Conservation (phyloP, 768 basidiomycete species). For the Collybia nuda region DNA sequence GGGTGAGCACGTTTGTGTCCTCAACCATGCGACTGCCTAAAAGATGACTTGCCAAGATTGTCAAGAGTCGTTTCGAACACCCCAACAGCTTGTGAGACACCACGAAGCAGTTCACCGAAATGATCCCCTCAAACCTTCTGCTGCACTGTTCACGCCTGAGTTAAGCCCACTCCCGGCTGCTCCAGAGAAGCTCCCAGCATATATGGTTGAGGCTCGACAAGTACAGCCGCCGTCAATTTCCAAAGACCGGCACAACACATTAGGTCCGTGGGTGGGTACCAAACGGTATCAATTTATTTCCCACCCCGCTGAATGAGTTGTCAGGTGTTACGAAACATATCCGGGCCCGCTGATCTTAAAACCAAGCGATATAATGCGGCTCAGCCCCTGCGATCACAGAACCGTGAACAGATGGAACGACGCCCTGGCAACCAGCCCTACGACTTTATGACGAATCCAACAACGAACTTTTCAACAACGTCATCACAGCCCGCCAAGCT, state of each 20-base stretch:
- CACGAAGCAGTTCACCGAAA: conserved; percentile 39
- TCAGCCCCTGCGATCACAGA: conserved; percentile 29
- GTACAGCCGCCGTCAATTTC: conserved; percentile 47
- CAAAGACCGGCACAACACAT: conserved; percentile 44
- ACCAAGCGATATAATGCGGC: conserved; percentile 43
- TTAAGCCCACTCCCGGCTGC: conserved; percentile 30
- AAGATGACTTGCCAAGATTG: conserved; percentile 42
- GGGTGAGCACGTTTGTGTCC: conserved; percentile 35
- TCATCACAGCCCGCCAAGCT: conserved; percentile 38
- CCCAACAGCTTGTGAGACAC: conserved; percentile 51
- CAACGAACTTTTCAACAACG: conserved; percentile 37
- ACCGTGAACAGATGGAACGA: conserved; percentile 16
- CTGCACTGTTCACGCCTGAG: conserved; percentile 28
- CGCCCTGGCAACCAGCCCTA: conserved; percentile 35
- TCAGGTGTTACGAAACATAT: conserved; percentile 23
- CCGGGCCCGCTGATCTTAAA: conserved; percentile 29
- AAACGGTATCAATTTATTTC: not conserved
- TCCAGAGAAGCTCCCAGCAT: conserved; percentile 48
- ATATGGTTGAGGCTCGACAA: conserved; percentile 44
- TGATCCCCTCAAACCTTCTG: conserved; percentile 30
- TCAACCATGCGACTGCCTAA: not conserved
- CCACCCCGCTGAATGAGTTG: not conserved
- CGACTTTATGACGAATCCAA: conserved; percentile 46
- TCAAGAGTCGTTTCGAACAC: conserved; percentile 42
- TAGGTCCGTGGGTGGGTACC: conserved; percentile 55